Evolutionary conservation across 495 filamentous ascomycete genomes (phyloP).

Genomic region (Tuber indicum): DNA sequence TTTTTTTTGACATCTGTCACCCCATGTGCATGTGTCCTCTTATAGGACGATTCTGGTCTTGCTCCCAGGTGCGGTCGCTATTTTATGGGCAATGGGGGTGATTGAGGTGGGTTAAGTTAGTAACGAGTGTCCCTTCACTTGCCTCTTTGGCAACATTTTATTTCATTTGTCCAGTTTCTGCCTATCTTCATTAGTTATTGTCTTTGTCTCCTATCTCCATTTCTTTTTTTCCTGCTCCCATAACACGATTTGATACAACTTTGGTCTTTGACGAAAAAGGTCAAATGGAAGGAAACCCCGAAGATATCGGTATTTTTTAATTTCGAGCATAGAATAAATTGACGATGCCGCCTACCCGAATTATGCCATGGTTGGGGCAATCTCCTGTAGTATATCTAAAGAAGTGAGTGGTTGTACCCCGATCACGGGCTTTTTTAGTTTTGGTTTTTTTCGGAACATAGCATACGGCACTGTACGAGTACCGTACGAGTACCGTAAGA

Average conservation of each 20-base stretch:
- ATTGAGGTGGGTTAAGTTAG: not conserved
- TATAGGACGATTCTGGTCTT: conserved; percentile 33
- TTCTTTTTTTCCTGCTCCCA: not conserved
- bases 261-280: not conserved
- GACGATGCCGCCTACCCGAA: not conserved
- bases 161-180: not conserved
- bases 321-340: conserved; percentile 6
- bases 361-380: not conserved
- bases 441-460: no score
- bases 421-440: no score
- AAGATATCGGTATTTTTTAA: not conserved
- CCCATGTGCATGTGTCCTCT: conserved; percentile 37
- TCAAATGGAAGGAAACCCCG: not conserved
- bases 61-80: conserved; percentile 8
- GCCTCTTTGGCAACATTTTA: not conserved
- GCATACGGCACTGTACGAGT: no score
- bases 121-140: not conserved
- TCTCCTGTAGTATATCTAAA: not conserved
- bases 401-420: not conserved
- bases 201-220: not conserved
- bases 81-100: not conserved
- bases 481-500: not conserved
- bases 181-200: not conserved
- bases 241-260: not conserved
- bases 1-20: not conserved